Evolutionary conservation across 495 filamentous ascomycete genomes (phyloP).

Genomic region (Trichoderma gamsii): DNA sequence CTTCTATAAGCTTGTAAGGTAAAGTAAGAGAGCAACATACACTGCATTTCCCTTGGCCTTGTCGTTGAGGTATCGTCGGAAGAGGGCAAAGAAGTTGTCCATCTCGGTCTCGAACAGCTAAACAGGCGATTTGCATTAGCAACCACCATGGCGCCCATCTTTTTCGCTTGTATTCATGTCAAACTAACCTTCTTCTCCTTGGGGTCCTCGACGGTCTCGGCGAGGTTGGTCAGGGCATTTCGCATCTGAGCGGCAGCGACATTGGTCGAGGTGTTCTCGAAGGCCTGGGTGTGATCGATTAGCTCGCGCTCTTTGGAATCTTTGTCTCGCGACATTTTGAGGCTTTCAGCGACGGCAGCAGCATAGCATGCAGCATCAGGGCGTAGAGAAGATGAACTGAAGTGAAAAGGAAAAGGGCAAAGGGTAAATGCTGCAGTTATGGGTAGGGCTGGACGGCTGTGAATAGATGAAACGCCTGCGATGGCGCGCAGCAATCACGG

Average conservation of each 20-base stretch:
- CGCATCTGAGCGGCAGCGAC: constrained; percentile 98
- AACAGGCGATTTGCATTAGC: constrained; percentile 18
- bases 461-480: neutral
- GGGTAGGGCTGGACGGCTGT: neutral
- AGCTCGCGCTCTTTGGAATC: neutral
- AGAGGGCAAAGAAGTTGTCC: constrained; percentile 99
- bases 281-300: constrained; percentile 57
- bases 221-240: constrained; percentile 87
- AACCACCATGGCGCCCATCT: neutral
- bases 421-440: neutral
- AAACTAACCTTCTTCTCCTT: constrained; percentile 68
- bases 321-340: neutral
- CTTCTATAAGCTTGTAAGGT: neutral
- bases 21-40: constrained; percentile 35
- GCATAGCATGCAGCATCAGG: neutral
- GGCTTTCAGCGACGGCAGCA: neutral
- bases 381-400: neutral
- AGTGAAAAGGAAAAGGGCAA: neutral
- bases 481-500: neutral
- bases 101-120: constrained; percentile 93
- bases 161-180: neutral
- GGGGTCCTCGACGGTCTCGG: constrained; percentile 80
- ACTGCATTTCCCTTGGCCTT: constrained; percentile 94
- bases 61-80: constrained; percentile 96
- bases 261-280: constrained; percentile 97